phyloP scores from a whole-genome alignment of 495 filamentous ascomycete genomes.

The Terfezia claveryi region DNA sequence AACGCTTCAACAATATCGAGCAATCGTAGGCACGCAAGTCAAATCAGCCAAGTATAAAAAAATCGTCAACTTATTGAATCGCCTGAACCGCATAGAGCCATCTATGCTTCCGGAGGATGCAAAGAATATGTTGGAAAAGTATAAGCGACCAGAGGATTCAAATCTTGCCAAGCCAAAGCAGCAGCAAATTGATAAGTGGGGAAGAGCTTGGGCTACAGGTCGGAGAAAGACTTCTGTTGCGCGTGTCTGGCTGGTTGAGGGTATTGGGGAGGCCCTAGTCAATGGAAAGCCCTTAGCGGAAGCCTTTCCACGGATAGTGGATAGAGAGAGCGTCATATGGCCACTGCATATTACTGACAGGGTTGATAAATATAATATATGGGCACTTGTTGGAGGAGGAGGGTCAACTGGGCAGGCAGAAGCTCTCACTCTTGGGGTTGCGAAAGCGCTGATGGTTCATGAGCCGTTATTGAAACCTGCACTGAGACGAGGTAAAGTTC shows the following conservation, averaged over 20 bases:
- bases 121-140: constrained; percentile 35
- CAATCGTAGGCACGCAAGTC: constrained; percentile 51
- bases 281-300: constrained; percentile 67
- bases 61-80: constrained; percentile 51
- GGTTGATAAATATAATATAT: constrained; percentile 93
- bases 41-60: constrained; percentile 57
- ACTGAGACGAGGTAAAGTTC: constrained; percentile 60
- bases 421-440: constrained; percentile 78
- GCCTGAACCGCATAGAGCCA: constrained; percentile 70
- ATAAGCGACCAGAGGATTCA: constrained; percentile 54
- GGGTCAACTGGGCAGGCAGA: constrained; percentile 91
- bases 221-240: constrained; percentile 70
- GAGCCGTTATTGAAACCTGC: constrained; percentile 77
- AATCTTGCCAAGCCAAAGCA: constrained; percentile 36
- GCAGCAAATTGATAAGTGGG: constrained; percentile 42
- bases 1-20: constrained; percentile 50
- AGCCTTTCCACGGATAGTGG: constrained; percentile 69
- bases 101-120: constrained; percentile 51
- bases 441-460: constrained; percentile 67
- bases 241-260: constrained; percentile 70
- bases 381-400: constrained; percentile 59
- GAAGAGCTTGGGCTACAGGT: constrained; percentile 54
- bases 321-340: constrained; percentile 88
- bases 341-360: constrained; percentile 55
- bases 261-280: constrained; percentile 66